Evolutionary conservation across 208 protist species (phyloP), one percentile per base, ranked within the genome.

Genomic region (Leishmania guyanensis): DNA sequence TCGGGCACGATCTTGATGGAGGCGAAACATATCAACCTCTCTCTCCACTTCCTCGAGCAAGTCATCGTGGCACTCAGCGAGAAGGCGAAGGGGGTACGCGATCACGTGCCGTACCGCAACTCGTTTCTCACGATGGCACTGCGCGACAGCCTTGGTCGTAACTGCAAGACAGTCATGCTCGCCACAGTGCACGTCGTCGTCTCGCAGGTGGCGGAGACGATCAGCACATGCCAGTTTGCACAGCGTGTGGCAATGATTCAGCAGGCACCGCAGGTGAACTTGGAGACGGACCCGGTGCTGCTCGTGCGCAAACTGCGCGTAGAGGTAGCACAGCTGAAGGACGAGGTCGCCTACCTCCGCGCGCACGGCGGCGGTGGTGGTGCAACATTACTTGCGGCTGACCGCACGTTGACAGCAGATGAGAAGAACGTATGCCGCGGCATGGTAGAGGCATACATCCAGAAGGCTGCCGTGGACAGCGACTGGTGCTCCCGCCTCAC

Each of bases 101-200:
- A 95, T 48, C 98, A 99, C 89, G 84, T 99, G 29, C 98, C 98
- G 43, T 99, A 96, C 83, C 95, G 97, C 60, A 96, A 99, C 89
- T 98, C 91, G 36, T 98, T 98, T 78, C 93, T 99, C 87, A 99
- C 98, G 4, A 94, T 98, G 90, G 90, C 98, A 64, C 91, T 99
- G 76, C 94, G 94, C 3, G 94, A 98, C 82, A 96, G 93, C 76
- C 88, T 98, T 17, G 95, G 95, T 10, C 98, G 98, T 39, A 99
- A 99, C 90, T 99, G 98, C 66, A 98, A 95, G 87, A 98, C 96
- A 17, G 84, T 88, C 33, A 98, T 98, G 94, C 86, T 98, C n/a
- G 95, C 96, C 70, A 97, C 95, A 0, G 93, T 92, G 12, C 93
- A 96, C 77, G 83, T 92, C 2, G 84, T 91, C 1, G 60, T 69